Conservation (phyloP, 352 stramenopile species). For the Globisporangium viniferum region DNA sequence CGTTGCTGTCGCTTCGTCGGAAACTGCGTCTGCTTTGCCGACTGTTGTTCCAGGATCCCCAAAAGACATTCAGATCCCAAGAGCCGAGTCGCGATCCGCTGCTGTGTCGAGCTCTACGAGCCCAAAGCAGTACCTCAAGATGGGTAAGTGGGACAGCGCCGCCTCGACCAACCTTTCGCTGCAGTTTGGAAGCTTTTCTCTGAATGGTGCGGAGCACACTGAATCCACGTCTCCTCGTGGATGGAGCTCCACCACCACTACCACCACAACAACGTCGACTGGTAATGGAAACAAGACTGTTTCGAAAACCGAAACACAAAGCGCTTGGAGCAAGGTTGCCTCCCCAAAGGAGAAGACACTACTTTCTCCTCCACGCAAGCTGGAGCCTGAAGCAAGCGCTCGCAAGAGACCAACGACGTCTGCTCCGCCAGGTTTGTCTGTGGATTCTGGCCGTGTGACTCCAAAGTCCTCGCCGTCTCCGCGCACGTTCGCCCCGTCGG, state of each 20-base stretch:
- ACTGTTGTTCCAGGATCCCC: slow-evolving; percentile 57
- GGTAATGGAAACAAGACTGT: slow-evolving; percentile 38
- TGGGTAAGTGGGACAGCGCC: slow-evolving; percentile 79
- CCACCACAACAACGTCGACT: slow-evolving; percentile 36
- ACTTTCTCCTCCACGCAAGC: slow-evolving; percentile 46
- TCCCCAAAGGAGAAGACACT: slow-evolving; percentile 74
- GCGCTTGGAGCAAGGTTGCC: slow-evolving; percentile 41
- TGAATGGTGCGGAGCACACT: slow-evolving; percentile 58
- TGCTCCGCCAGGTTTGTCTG: slow-evolving; percentile 64
- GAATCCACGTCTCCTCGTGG: slow-evolving; percentile 61
- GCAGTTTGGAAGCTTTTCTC: slow-evolving; percentile 86
- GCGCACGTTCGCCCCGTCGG: slow-evolving; percentile 57
- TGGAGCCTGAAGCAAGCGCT: slow-evolving; percentile 19
- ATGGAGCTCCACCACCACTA: slow-evolving; percentile 50
- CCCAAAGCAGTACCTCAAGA: slow-evolving; percentile 79
- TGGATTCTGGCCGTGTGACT: slow-evolving; percentile 64
- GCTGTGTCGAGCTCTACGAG: slow-evolving; percentile 27
- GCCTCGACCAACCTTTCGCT: slow-evolving; percentile 71
- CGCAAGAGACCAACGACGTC: slow-evolving; percentile 40
- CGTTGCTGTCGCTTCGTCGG: slow-evolving; percentile 18
- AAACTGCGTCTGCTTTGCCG: slow-evolving; percentile 35
- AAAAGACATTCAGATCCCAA: slow-evolving; percentile 60
- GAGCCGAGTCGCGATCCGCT: slow-evolving; percentile 30
- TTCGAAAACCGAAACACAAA: slow-evolving; percentile 50
- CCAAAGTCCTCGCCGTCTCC: slow-evolving; percentile 68